Conservation (phyloP, 176 grass and related monocot genomes). For the Rhipidocladum racemiflorum region DNA sequence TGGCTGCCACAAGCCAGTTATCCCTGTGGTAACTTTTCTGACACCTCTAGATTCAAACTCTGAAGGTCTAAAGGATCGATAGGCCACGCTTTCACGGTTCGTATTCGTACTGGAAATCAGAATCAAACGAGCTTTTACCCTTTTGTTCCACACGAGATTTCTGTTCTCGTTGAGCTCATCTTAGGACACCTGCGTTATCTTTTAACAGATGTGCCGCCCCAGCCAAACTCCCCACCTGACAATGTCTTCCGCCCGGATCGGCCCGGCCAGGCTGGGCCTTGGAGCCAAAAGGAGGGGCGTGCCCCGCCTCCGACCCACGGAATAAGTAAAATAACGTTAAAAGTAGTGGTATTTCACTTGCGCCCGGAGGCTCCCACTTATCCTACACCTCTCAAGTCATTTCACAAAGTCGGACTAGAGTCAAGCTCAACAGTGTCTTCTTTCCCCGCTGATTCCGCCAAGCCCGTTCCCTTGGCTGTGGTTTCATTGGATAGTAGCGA, state of each 20-base stretch:
- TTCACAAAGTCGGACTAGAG: too few species aligned
- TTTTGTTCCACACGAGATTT: slow-evolving; percentile 77
- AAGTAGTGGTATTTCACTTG: too few species aligned
- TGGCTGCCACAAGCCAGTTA: slow-evolving; percentile 75
- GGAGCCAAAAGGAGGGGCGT: too few species aligned
- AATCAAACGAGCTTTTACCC: slow-evolving; percentile 76
- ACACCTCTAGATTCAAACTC: slow-evolving; percentile 62
- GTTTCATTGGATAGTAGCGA: background rate
- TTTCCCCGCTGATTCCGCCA: background rate
- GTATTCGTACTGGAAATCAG: slow-evolving; percentile 65
- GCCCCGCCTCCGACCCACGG: too few species aligned
- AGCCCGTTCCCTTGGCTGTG: background rate
- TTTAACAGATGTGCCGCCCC: too few species aligned
- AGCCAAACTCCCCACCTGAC: too few species aligned
- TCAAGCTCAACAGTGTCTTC: background rate
- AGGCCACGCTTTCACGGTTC: slow-evolving; percentile 70
- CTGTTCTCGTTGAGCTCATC: slow-evolving; percentile 68
- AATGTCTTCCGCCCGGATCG: too few species aligned
- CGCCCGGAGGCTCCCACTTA: too few species aligned
- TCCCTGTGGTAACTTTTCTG: slow-evolving; percentile 69
- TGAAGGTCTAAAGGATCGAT: slow-evolving; percentile 72
- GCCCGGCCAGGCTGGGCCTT: too few species aligned
- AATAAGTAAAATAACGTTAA: too few species aligned
- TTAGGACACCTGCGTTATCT: too few species aligned
- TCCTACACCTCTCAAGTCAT: too few species aligned